These are phyloP conservation scores for Diplotaxis tenuifolia DNA, from an alignment of 345 rosid genomes.

Conservation along the genomic window DNA sequence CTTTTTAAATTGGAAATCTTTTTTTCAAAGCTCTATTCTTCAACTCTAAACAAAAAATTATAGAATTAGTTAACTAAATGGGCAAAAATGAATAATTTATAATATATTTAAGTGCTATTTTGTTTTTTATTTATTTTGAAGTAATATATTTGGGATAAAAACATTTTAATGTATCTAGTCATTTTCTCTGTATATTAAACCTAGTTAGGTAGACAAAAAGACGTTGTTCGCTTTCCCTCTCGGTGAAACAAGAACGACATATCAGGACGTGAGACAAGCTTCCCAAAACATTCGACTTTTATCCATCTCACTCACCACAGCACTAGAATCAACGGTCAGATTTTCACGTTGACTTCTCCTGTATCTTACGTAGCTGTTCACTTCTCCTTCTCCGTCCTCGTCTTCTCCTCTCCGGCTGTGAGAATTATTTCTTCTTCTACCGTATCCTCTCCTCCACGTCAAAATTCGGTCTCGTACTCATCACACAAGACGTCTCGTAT, in stretches of 20 bases:
- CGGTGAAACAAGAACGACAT: not conserved
- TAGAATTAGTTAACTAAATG: too few relatives aligned
- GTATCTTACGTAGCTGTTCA: conserved; percentile 34
- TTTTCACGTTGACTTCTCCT: conserved; percentile 20
- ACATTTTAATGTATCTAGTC: too few relatives aligned
- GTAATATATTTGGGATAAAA: too few relatives aligned
- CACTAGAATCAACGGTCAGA: conserved; percentile 33
- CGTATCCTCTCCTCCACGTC: not conserved
- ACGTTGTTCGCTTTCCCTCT: not conserved
- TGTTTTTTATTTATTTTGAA: too few relatives aligned
- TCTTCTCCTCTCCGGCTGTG: conserved; percentile 30
- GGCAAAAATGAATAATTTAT: too few relatives aligned
- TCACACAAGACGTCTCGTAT: conserved; percentile 29
- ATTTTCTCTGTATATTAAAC: too few relatives aligned
- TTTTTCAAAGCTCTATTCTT: too few relatives aligned
- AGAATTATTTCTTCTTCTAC: conserved; percentile 24
- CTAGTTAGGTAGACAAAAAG: not conserved
- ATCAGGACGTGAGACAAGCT: conserved; percentile 72
- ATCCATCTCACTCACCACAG: conserved; percentile 57
- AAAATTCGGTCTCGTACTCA: conserved; percentile 3
- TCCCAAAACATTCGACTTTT: conserved; percentile 81
- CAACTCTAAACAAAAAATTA: too few relatives aligned
- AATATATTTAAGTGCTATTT: too few relatives aligned
- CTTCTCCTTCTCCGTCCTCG: conserved; percentile 28
- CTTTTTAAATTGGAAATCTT: too few relatives aligned